Base-by-base conservation (phyloP, 345 rosid genomes). In the Capsella bursapastoris region DNA sequence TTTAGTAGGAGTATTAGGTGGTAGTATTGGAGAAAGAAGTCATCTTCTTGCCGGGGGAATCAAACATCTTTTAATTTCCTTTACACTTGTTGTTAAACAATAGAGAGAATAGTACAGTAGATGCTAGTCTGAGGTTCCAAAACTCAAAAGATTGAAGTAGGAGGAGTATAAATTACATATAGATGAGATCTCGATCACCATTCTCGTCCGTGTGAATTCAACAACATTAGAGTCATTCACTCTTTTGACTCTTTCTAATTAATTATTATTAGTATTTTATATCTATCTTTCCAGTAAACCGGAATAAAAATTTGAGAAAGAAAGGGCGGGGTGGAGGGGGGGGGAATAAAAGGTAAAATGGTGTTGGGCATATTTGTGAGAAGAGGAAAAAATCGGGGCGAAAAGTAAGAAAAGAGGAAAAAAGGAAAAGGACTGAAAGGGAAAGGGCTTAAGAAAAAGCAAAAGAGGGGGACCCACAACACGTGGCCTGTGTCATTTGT, bases 401-500 rank as follows among this genome's bases (percentile, higher is more conserved):
- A 4, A 27, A 16, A 37, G 66, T 37, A 8, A 5, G 53, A 66
- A 73, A 56, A 56, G 1, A 12, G 34, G 7, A 31, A 16, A 16
- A 29, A 61, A 15, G 0, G 70, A 69, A 55, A 69, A 61, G 70
- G 74, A 68, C 11, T 49, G 78, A 66, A 56, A 13, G 50, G 31
- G 73, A 75, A 31, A 67, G 68, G 78, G 5, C 16, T 49, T 2
- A 64, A 49, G 16, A 37, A 74, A 66, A 66, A 66, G 34, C 32
- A 48, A 31, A 57, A 43, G 7, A 44, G 50, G 0, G 45, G 74
- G 79, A 1, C 79, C 79, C 79, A 57, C 70, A 69, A 76, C 79
- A 76, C 79, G 79, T 69, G 79, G 70, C 74, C 58, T 76, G 64
- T 69, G 56, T 52, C 74, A 49, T 59, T 38, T 34, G 22, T 66